Evolutionary conservation across 2,329 filamentous ascomycete species (phyloP).

Genomic region (Colletotrichum abscissum): DNA sequence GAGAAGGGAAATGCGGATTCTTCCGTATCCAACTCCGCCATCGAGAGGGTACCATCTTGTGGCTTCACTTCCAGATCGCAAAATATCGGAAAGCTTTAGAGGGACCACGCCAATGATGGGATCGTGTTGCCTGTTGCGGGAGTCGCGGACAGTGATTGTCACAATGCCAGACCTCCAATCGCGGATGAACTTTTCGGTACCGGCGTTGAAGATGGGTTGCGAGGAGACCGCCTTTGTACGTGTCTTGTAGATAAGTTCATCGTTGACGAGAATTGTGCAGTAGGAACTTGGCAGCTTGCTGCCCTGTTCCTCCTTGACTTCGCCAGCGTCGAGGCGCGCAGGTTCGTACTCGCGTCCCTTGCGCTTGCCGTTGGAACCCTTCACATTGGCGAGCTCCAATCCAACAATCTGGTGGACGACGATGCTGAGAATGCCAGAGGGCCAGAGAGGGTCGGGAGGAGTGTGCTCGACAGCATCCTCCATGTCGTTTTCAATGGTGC

Average conservation of each 20-base stretch:
- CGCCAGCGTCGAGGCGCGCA: constrained; percentile 82
- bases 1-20: constrained; percentile 86
- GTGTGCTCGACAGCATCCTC: constrained; percentile 91
- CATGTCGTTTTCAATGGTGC: constrained; percentile 75
- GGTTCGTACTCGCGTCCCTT: constrained; percentile 91
- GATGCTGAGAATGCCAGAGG: constrained; percentile 86
- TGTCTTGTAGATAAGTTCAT: constrained; percentile 93
- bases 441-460: constrained; percentile 96
- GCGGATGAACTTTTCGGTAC: constrained; percentile 90
- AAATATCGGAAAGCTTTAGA: constrained; percentile 86
- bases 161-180: constrained; percentile 92
- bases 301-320: constrained; percentile 86
- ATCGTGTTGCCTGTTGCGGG: constrained; percentile 90
- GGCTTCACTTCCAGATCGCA: constrained; percentile 86
- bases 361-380: constrained; percentile 83
- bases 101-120: constrained; percentile 94
- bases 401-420: constrained; percentile 96
- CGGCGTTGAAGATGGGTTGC: constrained; percentile 97
- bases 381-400: constrained; percentile 89
- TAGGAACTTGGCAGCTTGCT: constrained; percentile 88
- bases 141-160: constrained; percentile 89
- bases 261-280: constrained; percentile 91
- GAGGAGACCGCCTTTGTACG: constrained; percentile 92
- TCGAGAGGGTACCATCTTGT: constrained; percentile 97
- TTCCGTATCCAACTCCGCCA: constrained; percentile 91